Evolutionary conservation across 768 basidiomycete genomes (phyloP), one percentile per base, ranked within the genome.

Genomic region (Suillus clintonianus): DNA sequence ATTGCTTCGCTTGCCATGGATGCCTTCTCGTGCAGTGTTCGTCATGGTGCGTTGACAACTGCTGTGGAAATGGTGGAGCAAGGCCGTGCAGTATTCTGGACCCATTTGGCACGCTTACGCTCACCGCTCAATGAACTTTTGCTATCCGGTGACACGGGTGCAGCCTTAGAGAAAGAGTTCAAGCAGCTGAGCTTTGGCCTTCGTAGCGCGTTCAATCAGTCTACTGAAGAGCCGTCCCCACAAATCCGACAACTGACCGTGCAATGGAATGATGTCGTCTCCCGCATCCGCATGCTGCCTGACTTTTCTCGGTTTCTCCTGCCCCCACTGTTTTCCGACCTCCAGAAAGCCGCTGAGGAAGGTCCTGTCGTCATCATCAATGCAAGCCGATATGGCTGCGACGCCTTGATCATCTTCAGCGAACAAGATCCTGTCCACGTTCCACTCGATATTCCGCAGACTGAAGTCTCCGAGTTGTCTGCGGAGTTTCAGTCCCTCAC

Each of bases 341-440:
- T 81, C 9, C 69, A 65, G 4, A 63, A 64, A 55, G 76, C 70
- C 2, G 70, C 76, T 4, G 53, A 27, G 2, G 68, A 71, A 2
- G 79, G 80, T 2, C 79, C 79, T 0, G 72, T 81, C 39, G 43
- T 81, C 55, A 32, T 80, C 7, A 64, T 80, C 47, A 79, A 76
- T 36, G 70, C 72, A 24, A 67, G 70, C 37, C 65, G 37, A 11
- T 57, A 66, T 22, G 53, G 65, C 17, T 72, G 68, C 7, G 68
- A 73, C 27, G 72, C 72, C 17, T 37, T 73, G 51, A 72, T 74
- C 24, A 57, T 71, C 15, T 48, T 67, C 22, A 34, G 58, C 22
- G 51, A 57, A 10, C 59, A 39, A 8, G 32, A 47, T 14, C 69
- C 67, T 19, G 63, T n/a, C 13, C 70, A 70, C 13, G 59, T 75